Evolutionary conservation across 495 filamentous ascomycete species (phyloP).

Genomic region (Mytilinidion resinicola): DNA sequence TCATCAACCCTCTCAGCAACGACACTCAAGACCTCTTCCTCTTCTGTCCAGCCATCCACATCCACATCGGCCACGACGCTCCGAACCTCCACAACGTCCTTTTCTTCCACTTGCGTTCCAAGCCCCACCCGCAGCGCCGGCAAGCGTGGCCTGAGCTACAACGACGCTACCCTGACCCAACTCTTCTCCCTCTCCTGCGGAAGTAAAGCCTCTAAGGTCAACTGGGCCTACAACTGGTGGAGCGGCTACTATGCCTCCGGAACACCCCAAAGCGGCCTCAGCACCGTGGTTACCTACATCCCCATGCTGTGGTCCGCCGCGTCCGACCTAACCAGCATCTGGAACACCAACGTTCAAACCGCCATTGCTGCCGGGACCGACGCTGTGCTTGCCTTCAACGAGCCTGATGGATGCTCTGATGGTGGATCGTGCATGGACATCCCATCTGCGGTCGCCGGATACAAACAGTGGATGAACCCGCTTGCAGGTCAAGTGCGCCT

Average conservation of each 20-base stretch:
- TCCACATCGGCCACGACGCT: too few relatives aligned
- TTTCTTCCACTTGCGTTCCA: too few relatives aligned
- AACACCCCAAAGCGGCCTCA: constrained; percentile 37
- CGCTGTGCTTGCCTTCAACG: constrained; percentile 78
- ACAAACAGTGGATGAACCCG: constrained; percentile 62
- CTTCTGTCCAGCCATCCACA: too few relatives aligned
- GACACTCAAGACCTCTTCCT: too few relatives aligned
- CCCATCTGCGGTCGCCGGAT: constrained; percentile 52
- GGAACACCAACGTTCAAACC: constrained; percentile 51
- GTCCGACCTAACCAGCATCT: constrained; percentile 47
- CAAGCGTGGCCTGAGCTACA: constrained; percentile 78
- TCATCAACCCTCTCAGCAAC: too few relatives aligned
- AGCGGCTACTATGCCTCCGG: constrained; percentile 30
- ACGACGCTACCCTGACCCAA: constrained; percentile 52
- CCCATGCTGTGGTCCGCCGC: constrained; percentile 68
- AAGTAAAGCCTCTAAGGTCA: constrained; percentile 41
- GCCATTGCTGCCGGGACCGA: constrained; percentile 54
- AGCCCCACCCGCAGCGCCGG: constrained; percentile 6
- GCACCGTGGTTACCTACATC: constrained; percentile 52
- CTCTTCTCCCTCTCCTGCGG: constrained; percentile 36
- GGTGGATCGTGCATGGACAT: constrained; percentile 61
- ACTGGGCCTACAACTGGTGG: constrained; percentile 79
- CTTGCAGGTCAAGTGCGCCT: constrained; percentile 47
- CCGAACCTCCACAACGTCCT: too few relatives aligned
- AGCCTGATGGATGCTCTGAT: constrained; percentile 56